A percentile compares a stretch with the other conserved stretches of the same genome.
These are phyloP conservation scores for Yamadazyma membranifaciens DNA, from an alignment of 1,139 yeast genomes.

Conservation along the genomic window DNA sequence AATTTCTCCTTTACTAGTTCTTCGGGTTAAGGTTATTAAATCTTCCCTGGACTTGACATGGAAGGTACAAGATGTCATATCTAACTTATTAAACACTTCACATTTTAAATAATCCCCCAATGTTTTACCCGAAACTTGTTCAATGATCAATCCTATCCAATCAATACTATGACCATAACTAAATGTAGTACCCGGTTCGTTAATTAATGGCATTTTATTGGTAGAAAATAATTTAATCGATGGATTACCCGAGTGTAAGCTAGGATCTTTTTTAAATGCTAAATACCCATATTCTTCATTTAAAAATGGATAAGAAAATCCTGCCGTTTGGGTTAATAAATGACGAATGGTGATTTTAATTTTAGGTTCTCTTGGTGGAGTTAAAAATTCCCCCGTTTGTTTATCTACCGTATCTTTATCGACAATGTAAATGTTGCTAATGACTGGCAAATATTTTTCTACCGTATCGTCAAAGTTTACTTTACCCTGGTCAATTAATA, in stretches of 20 bases:
- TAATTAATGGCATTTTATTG: constrained; percentile 39
- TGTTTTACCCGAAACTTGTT: constrained; percentile 39
- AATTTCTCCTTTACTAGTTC: constrained; percentile 18
- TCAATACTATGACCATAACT: constrained; percentile 52
- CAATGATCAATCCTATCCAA: constrained; percentile 51
- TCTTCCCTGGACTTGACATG: constrained; percentile 25
- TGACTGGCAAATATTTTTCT: constrained; percentile 37
- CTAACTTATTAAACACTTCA: constrained; percentile 44
- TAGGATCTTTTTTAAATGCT: constrained; percentile 10
- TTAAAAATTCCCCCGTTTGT: constrained; percentile 33
- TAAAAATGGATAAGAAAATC: constrained; percentile 48
- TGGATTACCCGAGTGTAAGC: constrained; percentile 17
- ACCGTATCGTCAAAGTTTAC: constrained; percentile 44
- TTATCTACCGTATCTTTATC: constrained; percentile 32
- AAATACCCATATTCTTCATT: constrained; percentile 15
- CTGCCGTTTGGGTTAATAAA: constrained; percentile 52
- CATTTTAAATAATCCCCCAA: constrained; percentile 42
- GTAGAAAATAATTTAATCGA: constrained; percentile 26
- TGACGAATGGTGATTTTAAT: constrained; percentile 45
- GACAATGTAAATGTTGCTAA: constrained; percentile 39
- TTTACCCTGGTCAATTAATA: constrained; percentile 44
- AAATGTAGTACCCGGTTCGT: constrained; percentile 56
- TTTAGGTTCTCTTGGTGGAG: constrained; percentile 30
- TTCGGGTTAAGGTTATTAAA: constrained; percentile 25
- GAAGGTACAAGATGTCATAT: constrained; percentile 40